Evolutionary conservation across 208 protist species (phyloP).

Genomic region (Crithidia bombi): DNA sequence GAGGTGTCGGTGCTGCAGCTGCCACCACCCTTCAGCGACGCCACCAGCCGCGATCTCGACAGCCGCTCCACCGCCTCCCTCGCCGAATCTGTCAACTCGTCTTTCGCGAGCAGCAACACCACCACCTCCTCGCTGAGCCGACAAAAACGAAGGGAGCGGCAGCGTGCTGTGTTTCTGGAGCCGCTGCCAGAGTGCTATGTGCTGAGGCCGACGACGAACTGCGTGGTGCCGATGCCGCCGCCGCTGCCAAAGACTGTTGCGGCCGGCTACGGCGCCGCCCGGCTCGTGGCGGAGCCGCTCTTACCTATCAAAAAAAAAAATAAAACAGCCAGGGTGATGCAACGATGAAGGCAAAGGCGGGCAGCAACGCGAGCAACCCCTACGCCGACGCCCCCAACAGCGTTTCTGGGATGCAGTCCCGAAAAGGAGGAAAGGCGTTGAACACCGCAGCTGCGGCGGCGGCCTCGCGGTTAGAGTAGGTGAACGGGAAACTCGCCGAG

Average conservation of each 20-base stretch:
- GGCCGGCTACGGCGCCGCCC: slow-evolving; percentile 15
- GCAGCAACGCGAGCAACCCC: too few relatives aligned
- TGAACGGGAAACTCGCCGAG: neutral
- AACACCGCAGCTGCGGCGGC: neutral
- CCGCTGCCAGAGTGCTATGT: slow-evolving; percentile 11
- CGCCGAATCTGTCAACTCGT: neutral
- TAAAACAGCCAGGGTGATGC: neutral
- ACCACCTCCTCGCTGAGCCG: neutral
- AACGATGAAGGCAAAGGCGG: neutral
- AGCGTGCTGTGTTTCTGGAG: neutral
- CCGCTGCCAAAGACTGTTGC: slow-evolving; percentile 17
- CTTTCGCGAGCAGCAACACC: neutral
- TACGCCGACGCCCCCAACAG: too few relatives aligned
- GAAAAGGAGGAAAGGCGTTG: too few relatives aligned
- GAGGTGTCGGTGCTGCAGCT: slow-evolving; percentile 16
- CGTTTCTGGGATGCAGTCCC: too few relatives aligned
- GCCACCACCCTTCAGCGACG: slow-evolving; percentile 13
- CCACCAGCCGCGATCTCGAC: neutral
- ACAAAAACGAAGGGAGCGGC: neutral
- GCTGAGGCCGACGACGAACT: too few relatives aligned
- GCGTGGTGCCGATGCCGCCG: too few relatives aligned
- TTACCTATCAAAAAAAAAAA: neutral
- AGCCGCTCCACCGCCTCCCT: neutral
- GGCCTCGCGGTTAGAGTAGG: neutral
- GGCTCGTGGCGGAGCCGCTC: slow-evolving; percentile 12